Conservation (phyloP, 2,329 filamentous ascomycete species). For the Ophiostoma quercus region DNA sequence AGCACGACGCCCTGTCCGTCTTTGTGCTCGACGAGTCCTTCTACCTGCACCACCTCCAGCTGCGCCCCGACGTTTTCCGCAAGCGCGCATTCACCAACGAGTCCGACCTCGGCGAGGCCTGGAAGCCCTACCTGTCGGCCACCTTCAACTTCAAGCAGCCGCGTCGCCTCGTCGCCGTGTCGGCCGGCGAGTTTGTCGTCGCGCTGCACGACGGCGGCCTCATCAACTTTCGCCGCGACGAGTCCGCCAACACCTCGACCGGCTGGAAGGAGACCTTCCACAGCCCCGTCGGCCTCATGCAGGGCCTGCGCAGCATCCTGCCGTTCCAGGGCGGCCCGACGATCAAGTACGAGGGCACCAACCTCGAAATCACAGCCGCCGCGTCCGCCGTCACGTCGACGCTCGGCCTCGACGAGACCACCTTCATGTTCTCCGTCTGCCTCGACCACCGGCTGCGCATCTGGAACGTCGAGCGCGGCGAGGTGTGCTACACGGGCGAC, state of each 20-base stretch:
- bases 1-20: constrained; percentile 70
- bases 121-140: constrained; percentile 67
- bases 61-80: constrained; percentile 77
- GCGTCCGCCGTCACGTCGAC: constrained; percentile 55
- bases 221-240: constrained; percentile 61
- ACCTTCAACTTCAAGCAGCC: constrained; percentile 71
- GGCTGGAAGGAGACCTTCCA: constrained; percentile 68
- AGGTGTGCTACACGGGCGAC: constrained; percentile 70
- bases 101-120: constrained; percentile 67
- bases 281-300: constrained; percentile 66
- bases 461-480: constrained; percentile 82
- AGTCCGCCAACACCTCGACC: constrained; percentile 32
- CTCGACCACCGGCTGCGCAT: constrained; percentile 83
- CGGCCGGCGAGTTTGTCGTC: constrained; percentile 67
- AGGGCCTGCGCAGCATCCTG: constrained; percentile 60
- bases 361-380: constrained; percentile 63
- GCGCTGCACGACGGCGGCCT: constrained; percentile 76
- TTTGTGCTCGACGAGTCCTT: constrained; percentile 76
- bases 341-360: constrained; percentile 57
- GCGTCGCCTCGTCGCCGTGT: constrained; percentile 73
- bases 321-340: constrained; percentile 61
- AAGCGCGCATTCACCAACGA: constrained; percentile 60
- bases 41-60: constrained; percentile 75
- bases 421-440: constrained; percentile 70
- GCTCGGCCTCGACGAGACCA: constrained; percentile 45